Evolutionary conservation across 306 rosid species (phyloP), one percentile per base, ranked within the genome.

Genomic region (Dalbergia cultrata): DNA sequence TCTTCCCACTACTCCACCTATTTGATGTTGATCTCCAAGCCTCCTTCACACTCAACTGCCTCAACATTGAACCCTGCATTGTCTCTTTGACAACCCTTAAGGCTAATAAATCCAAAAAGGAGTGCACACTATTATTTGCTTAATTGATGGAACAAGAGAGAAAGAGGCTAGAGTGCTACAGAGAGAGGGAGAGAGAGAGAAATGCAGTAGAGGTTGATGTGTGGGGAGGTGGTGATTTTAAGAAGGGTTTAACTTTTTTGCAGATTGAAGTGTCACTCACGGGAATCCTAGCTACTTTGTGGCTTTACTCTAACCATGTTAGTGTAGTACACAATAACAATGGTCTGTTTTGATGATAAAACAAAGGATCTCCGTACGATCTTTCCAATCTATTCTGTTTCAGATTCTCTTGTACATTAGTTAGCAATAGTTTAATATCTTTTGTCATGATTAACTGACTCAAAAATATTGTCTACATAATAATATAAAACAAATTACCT

Each of bases 211-310:
- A 31, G 54, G 41, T 44, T 26, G 69, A 59, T 64, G 77, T 69
- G 72, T 64, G 62, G 33, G 63, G 13, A 50, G 63, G 76, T 63
- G 53, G 59, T 21, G 26, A 39, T 65, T 80, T 34, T 21, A 10
- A n/a, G 4, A 68, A 26, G 76, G 61, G 62, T 61, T 84, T 76
- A 37, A 74, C 76, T 76, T 82, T 79, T 79, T 69, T 69, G 67
- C 77, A 80, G 94, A 76, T 76, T 67, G 82, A 82, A 85, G 92
- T 72, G 83, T 92, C 97, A 95, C 97, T 92, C 97, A 95, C 97
- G 97, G 90, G 97, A 84, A 84, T 59, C 89, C 64, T 22, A 22
- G 26, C 26, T 22, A 22, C 26, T 22, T 22, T 22, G 26, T 22
- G 26, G 26, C 26, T 22, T 22, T 22, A 22, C 26, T 22, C 26